Evolutionary conservation across 2,329 filamentous ascomycete species (phyloP), one percentile per base, ranked within the genome.

Genomic region (Xylaria sp.): DNA sequence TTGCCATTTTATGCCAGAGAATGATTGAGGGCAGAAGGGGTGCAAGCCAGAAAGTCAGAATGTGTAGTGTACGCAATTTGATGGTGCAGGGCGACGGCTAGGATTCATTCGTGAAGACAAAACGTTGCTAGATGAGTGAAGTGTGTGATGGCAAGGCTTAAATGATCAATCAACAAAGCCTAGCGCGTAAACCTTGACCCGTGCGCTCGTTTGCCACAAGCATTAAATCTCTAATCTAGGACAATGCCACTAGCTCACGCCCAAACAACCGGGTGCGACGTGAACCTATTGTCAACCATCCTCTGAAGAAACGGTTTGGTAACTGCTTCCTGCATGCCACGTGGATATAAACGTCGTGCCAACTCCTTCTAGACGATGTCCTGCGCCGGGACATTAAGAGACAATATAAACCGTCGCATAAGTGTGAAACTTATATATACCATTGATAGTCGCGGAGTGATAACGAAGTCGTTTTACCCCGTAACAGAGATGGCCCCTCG

Each of bases 331-430:
- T 51, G 4, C 24, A 17, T 12, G 3, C 14, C 30, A 5, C 4
- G 24, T 17, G 21, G 48, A 6, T 30, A 14, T 21, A 21, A 19
- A 30, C 12, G 27, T 32, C 17, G 50, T 34, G 50, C 50, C 17
- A 32, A 53, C 50, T n/a, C 50, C 50, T 53, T 32, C 9, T 53
- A 53, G 6, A n/a, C 50, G 11, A 53, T 53, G 12, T 24, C 50
- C 12, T 53, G 14, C 19, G 47, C 47, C 24, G 21, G 19, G 19
- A 24, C 19, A 50, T 27, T 24, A 27, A 27, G 24, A 4, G 24
- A 27, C 24, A 27, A n/a, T 50, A n/a, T 27, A 12, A 9, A 19
- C 24, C 19, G 19, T 27, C 24, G 24, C 24, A 27, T 27, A 27
- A 27, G 24, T 27, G 24, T 27, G 24, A 27, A 4, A 27, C 24